A percentile compares a stretch with the other conserved stretches of the same genome.
These are phyloP conservation scores for Suhomyces faveliae DNA, from an alignment of 805 yeast species.

Conservation along the genomic window DNA sequence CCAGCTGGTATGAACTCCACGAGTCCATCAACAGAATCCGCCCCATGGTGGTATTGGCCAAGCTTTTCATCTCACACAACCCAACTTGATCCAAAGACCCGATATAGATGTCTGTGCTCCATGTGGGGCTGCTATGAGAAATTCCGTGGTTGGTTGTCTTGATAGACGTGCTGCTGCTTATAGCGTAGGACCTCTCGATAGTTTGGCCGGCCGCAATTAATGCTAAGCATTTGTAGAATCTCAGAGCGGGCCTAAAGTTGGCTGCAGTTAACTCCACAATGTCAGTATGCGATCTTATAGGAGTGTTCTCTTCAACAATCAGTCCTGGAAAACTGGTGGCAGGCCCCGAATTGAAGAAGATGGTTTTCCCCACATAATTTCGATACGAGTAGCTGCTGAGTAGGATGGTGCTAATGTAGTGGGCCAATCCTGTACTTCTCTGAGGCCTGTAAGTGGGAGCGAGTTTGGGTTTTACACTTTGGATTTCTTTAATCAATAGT, in stretches of 20 bases:
- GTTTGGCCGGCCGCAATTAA: constrained; percentile 30
- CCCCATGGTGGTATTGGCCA: constrained; percentile 36
- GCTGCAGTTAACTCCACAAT: constrained; percentile 30
- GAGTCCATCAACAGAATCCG: constrained; percentile 27
- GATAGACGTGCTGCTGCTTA: constrained; percentile 13
- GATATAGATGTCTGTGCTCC: constrained; percentile 32
- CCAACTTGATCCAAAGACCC: constrained; percentile 45
- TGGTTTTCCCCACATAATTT: constrained; percentile 25
- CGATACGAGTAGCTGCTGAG: constrained; percentile 19
- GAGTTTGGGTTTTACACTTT: constrained; percentile 20
- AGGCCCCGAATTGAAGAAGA: constrained; percentile 38
- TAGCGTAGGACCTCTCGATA: constrained; percentile 17
- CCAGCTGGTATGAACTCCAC: constrained; percentile 25
- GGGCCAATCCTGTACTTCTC: constrained; percentile 37
- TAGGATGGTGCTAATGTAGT: constrained; percentile 22
- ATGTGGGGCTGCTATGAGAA: constrained; percentile 15
- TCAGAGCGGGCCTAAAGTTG: constrained; percentile 22
- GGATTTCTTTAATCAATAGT: constrained; percentile 12
- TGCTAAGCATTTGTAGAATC: constrained; percentile 29
- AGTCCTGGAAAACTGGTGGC: constrained; percentile 38
- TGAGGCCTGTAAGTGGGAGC: constrained; percentile 30
- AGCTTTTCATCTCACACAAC: constrained; percentile 39
- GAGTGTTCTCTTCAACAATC: constrained; percentile 18
- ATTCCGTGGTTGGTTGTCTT: constrained; percentile 20
- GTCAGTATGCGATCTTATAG: constrained; percentile 37